A percentile compares a stretch with the other conserved stretches of the same genome.
Conservation (phyloP, 169 alveolate species). For the Plasmodium fragile region DNA sequence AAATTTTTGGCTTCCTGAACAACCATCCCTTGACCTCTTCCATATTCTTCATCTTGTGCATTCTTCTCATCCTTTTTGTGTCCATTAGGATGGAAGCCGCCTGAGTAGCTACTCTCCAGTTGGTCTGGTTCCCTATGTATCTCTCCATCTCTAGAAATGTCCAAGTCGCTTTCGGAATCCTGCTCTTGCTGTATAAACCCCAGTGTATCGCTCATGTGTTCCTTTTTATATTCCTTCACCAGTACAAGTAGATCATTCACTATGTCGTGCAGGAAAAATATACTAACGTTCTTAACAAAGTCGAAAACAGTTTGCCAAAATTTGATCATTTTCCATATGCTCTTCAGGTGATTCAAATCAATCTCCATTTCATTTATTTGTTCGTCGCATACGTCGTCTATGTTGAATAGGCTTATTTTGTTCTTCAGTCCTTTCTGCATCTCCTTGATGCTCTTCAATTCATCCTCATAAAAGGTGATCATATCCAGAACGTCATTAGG, state of each 20-base stretch:
- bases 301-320: conserved; percentile 51
- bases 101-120: neutral
- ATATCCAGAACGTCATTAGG: conserved; percentile 43
- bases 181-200: conserved; percentile 21
- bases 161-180: neutral
- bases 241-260: conserved; percentile 23
- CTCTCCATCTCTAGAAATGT: neutral
- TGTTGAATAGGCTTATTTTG: conserved; percentile 61
- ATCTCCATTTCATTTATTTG: conserved; percentile 69
- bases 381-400: conserved; percentile 76
- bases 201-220: conserved; percentile 4
- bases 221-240: conserved; percentile 50
- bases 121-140: neutral
- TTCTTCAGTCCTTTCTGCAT: conserved; percentile 37
- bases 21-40: neutral
- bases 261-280: conserved; percentile 65
- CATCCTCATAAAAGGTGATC: conserved; percentile 65
- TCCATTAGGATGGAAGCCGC: neutral
- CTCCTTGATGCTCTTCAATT: conserved; percentile 38
- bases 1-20: conserved; percentile 12
- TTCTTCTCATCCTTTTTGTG: neutral
- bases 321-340: conserved; percentile 69
- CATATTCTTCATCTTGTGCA: neutral
- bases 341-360: conserved; percentile 37
- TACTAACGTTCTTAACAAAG: conserved; percentile 72